Percentiles rank a stretch among this genome's conserved stretches.
Evolutionary conservation across 768 basidiomycete species (phyloP).

Genomic region (Termitomyces sp.): DNA sequence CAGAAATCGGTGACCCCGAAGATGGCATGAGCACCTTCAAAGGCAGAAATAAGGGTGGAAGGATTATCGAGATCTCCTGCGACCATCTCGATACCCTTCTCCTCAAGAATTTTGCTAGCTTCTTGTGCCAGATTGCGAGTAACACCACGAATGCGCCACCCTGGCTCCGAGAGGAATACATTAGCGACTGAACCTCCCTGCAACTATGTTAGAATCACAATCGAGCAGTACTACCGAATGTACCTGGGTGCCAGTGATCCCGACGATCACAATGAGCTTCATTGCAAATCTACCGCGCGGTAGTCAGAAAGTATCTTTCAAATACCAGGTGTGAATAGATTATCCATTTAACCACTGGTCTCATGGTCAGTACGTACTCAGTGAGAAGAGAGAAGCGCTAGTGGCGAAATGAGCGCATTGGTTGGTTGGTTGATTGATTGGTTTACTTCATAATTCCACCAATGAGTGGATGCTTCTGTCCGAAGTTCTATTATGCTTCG

Average conservation of each 20-base stretch:
- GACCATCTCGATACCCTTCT: slow-evolving; percentile 3
- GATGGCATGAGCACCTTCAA: slow-evolving; percentile 5
- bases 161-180: slow-evolving; percentile 6
- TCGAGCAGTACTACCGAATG: not conserved
- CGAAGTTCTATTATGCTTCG: too few species aligned
- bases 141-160: slow-evolving; percentile 7
- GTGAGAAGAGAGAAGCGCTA: too few species aligned
- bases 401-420: too few species aligned
- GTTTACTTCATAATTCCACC: too few species aligned
- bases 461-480: too few species aligned
- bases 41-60: not conserved
- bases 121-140: not conserved
- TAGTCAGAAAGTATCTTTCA: too few species aligned
- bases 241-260: slow-evolving; percentile 8
- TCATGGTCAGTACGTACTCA: too few species aligned
- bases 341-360: too few species aligned
- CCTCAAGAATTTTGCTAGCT: slow-evolving; percentile 1
- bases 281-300: too few species aligned
- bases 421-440: too few species aligned
- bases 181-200: slow-evolving; percentile 5
- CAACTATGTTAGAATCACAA: not conserved
- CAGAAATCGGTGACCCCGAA: slow-evolving; percentile 9
- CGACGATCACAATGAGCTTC: slow-evolving; percentile 1
- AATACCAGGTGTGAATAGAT: too few species aligned
- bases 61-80: slow-evolving; percentile 3